Evolutionary conservation across 768 basidiomycete genomes (phyloP).

Genomic region (Kwoniella shandongensis): DNA sequence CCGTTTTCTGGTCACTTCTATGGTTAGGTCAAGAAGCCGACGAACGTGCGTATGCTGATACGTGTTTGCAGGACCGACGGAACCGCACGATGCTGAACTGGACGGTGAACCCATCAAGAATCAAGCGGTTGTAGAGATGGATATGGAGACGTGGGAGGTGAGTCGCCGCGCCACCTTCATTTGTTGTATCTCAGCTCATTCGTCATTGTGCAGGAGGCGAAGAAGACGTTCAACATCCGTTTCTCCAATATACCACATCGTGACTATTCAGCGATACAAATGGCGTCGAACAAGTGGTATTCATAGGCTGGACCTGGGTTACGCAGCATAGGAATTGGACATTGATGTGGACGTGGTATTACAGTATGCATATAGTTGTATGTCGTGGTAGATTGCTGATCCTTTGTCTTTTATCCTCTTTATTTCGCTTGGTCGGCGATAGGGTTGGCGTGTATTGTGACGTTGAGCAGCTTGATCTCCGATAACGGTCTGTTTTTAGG

Average conservation of each 20-base stretch:
- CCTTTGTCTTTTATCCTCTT: background rate
- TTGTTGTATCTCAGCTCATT: background rate
- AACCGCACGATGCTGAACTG: constrained; percentile 66
- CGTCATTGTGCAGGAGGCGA: constrained; percentile 65
- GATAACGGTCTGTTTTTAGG: constrained; percentile 82
- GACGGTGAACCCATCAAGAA: constrained; percentile 67
- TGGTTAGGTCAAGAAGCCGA: background rate
- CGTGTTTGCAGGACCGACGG: constrained; percentile 59
- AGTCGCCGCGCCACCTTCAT: constrained; percentile 28
- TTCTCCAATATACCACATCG: constrained; percentile 75
- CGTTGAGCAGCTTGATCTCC: constrained; percentile 79
- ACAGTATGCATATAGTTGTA: no score
- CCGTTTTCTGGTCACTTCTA: background rate
- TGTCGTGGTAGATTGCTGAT: no score
- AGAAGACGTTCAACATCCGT: constrained; percentile 77
- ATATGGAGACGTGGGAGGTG: constrained; percentile 86
- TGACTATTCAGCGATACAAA: constrained; percentile 48
- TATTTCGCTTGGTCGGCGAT: constrained; percentile 67
- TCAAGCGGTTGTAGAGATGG: constrained; percentile 89
- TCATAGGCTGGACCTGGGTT: constrained; percentile 9
- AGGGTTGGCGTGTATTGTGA: constrained; percentile 90
- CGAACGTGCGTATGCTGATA: background rate
- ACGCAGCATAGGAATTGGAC: background rate
- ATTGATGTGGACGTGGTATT: no score
- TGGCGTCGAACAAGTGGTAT: constrained; percentile 31